phyloP scores from a whole-genome alignment of 306 rosid species.

The Mimosa pudica region DNA sequence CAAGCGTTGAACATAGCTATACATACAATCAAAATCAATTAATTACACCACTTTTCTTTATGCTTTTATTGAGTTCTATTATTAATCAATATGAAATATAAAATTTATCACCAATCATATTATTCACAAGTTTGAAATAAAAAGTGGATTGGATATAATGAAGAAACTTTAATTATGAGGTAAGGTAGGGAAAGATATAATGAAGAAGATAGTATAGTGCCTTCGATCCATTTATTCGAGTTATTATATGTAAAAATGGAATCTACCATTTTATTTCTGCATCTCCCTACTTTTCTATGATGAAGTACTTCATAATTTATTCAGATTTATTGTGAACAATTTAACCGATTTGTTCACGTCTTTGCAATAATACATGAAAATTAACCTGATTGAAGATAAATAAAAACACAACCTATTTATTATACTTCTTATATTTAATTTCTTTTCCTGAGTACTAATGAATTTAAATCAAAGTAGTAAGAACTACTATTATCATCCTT shows the following conservation, averaged over 20 bases:
- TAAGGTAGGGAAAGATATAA: too few species aligned
- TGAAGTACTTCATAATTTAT: not conserved
- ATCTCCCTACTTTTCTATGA: not conserved
- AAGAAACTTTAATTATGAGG: too few species aligned
- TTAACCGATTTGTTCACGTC: not conserved
- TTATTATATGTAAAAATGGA: too few species aligned
- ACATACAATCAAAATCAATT: not conserved
- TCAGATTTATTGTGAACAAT: not conserved
- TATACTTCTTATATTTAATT: not conserved
- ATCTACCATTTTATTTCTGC: too few species aligned
- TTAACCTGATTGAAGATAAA: not conserved
- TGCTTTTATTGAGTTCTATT: slow-evolving; percentile 5
- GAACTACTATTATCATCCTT: not conserved
- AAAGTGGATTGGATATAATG: not conserved
- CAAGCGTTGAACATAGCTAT: slow-evolving; percentile 15
- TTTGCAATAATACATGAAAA: not conserved
- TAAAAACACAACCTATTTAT: not conserved
- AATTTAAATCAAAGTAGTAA: slow-evolving; percentile 13
- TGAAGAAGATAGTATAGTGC: too few species aligned
- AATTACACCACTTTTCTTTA: not conserved
- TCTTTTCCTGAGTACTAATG: slow-evolving; percentile 15
- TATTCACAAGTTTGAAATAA: too few species aligned
- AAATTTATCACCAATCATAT: not conserved
- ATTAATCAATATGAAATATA: too few species aligned
- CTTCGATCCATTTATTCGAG: too few species aligned